Evolutionary conservation across 768 basidiomycete species (phyloP).

Genomic region (Pleurotus ostreatus): DNA sequence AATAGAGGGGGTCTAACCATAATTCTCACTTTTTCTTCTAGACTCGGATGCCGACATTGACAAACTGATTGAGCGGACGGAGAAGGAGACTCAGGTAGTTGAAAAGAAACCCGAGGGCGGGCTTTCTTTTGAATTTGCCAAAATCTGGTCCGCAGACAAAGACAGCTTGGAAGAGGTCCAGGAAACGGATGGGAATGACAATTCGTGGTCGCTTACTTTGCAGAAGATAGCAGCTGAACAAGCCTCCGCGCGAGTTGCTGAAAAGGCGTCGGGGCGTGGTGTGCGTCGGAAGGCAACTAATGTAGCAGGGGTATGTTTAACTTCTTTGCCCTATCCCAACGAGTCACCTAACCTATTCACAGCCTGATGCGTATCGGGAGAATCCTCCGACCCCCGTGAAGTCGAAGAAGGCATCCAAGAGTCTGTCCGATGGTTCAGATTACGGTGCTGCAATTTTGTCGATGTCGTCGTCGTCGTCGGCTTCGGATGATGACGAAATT

Average conservation of each 20-base stretch:
- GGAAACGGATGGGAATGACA: conserved; percentile 42
- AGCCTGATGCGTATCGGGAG: conserved; percentile 4
- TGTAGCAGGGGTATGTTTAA: background rate
- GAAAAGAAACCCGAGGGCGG: conserved; percentile 46
- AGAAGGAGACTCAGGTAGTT: conserved; percentile 57
- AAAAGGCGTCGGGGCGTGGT: conserved; percentile 67
- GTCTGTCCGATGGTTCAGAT: conserved; percentile 8
- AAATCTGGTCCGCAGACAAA: conserved; percentile 85
- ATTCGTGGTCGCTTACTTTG: conserved; percentile 82
- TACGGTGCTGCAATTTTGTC: background rate
- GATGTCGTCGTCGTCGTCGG: background rate
- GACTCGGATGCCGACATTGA: conserved; percentile 83
- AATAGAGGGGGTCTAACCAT: background rate
- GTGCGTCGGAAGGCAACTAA: conserved; percentile 73
- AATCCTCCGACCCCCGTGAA: conserved; percentile 4
- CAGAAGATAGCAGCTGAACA: conserved; percentile 44
- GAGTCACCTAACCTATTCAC: background rate
- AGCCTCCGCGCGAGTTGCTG: conserved; percentile 36
- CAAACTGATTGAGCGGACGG: conserved; percentile 82
- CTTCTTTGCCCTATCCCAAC: background rate
- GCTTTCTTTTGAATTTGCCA: conserved; percentile 80
- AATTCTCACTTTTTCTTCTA: conserved; percentile 21
- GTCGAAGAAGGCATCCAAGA: background rate
- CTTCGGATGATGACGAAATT: background rate
- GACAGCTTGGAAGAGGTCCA: conserved; percentile 64